These are phyloP conservation scores for Isabelozyma rhagii DNA, from an alignment of 805 yeast genomes.

Conservation along the genomic window DNA sequence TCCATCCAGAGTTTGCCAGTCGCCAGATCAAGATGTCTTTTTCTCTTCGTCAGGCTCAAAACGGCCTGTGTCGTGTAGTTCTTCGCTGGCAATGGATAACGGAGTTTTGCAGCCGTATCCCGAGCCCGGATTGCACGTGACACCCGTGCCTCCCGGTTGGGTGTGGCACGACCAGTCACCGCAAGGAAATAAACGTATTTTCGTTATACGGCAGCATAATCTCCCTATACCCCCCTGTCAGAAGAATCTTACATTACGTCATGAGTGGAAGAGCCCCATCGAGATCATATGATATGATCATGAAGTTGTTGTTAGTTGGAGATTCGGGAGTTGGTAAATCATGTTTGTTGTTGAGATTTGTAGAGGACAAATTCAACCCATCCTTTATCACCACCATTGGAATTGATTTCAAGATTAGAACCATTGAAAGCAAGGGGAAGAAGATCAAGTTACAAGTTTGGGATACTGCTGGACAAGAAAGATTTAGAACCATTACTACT, in stretches of 20 bases:
- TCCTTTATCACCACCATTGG: constrained; percentile 97
- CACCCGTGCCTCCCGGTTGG: not conserved
- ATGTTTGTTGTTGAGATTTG: constrained; percentile 86
- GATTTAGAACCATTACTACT: constrained; percentile 92
- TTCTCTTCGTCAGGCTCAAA: too few species aligned
- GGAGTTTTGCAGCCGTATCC: too few species aligned
- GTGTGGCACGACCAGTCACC: not conserved
- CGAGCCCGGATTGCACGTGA: too few species aligned
- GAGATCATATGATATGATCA: constrained; percentile 83
- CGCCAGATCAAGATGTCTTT: too few species aligned
- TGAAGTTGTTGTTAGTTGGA: constrained; percentile 90
- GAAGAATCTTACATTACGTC: not conserved
- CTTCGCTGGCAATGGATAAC: too few species aligned
- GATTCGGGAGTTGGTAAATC: constrained; percentile 90
- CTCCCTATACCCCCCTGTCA: not conserved
- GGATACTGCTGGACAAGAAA: constrained; percentile 98
- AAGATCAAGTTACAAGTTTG: constrained; percentile 91
- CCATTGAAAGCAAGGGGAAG: constrained; percentile 90
- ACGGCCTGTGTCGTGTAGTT: too few species aligned
- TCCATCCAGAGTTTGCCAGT: too few species aligned
- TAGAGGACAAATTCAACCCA: constrained; percentile 95
- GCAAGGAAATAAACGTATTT: not conserved
- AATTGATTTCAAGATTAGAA: constrained; percentile 95
- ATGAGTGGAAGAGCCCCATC: constrained; percentile 63
- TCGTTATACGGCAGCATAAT: not conserved